These are phyloP conservation scores for Aspergillus transmontanensis DNA, from an alignment of 2,329 filamentous ascomycete genomes.

Conservation along the genomic window DNA sequence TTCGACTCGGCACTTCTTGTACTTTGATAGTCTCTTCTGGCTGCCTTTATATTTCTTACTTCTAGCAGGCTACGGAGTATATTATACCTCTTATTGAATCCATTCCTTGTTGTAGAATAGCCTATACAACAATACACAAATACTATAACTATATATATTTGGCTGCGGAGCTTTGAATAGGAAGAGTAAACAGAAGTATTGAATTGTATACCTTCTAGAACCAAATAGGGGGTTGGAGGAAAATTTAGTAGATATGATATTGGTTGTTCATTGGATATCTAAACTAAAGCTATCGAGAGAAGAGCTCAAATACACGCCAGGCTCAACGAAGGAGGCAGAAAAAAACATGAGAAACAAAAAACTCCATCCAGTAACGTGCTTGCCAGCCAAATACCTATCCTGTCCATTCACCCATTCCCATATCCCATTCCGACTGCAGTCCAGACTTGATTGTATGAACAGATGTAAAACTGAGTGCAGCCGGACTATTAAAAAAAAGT, in stretches of 20 bases:
- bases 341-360: constrained; percentile 6
- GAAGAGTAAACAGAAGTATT: background rate
- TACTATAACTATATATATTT: background rate
- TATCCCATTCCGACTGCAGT: constrained; percentile 8
- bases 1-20: constrained; percentile 2
- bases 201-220: background rate
- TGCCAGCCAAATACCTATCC: constrained; percentile 14
- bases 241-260: background rate
- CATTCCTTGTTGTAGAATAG: background rate
- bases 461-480: constrained; percentile 11
- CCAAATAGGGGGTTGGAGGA: background rate
- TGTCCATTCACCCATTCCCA: constrained; percentile 10
- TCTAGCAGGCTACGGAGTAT: constrained; percentile 16
- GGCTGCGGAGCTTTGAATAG: too few relatives aligned
- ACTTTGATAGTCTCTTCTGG: background rate
- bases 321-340: background rate
- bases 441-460: constrained; percentile 11
- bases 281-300: constrained; percentile 1
- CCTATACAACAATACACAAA: background rate
- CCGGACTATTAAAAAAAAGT: constrained; percentile 13
- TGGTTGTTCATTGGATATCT: constrained; percentile 5
- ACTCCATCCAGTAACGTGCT: constrained; percentile 17
- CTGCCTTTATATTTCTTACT: constrained; percentile 2
- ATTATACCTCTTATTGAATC: background rate
- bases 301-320: background rate